Base-by-base conservation (phyloP, 768 basidiomycete genomes). In the Multifurca ochricompacta region DNA sequence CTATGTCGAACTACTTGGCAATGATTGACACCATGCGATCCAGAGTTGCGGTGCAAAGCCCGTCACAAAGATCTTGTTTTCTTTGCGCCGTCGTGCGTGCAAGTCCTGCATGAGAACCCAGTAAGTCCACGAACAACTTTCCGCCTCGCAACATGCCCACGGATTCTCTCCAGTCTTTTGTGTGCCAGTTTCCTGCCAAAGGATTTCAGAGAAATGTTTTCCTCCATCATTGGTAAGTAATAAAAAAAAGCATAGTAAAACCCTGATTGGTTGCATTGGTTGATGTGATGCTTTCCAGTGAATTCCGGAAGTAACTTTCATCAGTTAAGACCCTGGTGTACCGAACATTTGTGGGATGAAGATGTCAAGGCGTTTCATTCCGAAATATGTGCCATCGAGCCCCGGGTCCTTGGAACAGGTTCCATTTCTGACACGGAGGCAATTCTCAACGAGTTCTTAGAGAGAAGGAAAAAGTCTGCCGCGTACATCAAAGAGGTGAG, bases 1-100 rank as follows among this genome's bases (percentile, higher is more conserved):
- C 9, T 27, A 13, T 11, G 19, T 44, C 6, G 25, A 11, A 21
- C 25, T 19, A 6, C 25, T 35, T 18, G 18, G 25, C 11, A 7
- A 0, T 18, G n/a, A 43, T 28, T 18, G 2, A n/a, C 16, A 10
- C 5, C 28, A 18, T 18, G 30, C 3, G 19, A 9, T 18, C 18
- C 18, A 58, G 56, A 52, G 45, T 10, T 58, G 56, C 21, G 51
- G 51, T 13, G 51, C 56, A 36, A 58, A 58, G 31, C 45, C 51
- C 13, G 55, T 56, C 16, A 32, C 36, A 23, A 58, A 58, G 21
- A 34, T 58, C 6, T n/a, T 58, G 6, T 58, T 52, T 30, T 23
- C 45, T 2, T 18, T 58, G 18, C 50, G 51, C 23, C 56, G 56
- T 19, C 56, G 56, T 14, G 51, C 51, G 6, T 58, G 56, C 51